Evolutionary conservation across 768 basidiomycete genomes (phyloP).

Genomic region (Hysterangium stoloniferum): DNA sequence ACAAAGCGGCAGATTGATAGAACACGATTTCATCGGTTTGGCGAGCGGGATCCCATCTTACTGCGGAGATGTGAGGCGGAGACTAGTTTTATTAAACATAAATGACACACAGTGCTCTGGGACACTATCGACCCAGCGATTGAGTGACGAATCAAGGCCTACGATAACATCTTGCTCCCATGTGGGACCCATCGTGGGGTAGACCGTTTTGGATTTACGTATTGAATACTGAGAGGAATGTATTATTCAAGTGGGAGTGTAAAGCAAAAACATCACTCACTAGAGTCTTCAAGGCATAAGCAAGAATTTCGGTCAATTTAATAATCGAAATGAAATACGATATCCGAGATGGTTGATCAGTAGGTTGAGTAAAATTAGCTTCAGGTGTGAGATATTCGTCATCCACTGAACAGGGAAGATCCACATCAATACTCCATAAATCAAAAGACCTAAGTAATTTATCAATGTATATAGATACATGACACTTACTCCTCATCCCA

Average conservation of each 20-base stretch:
- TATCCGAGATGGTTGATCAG: conserved; percentile 46
- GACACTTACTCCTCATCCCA: conserved; percentile 30
- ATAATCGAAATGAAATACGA: conserved; percentile 58
- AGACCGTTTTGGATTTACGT: conserved; percentile 51
- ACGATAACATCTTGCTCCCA: conserved; percentile 54
- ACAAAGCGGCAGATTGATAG: conserved; percentile 50
- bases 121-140: conserved; percentile 62
- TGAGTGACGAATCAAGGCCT: conserved; percentile 61
- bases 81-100: not conserved
- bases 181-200: conserved; percentile 43
- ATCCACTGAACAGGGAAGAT: conserved; percentile 35
- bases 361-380: conserved; percentile 40
- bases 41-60: conserved; percentile 47
- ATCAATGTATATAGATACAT: not conserved
- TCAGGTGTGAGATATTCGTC: conserved; percentile 30
- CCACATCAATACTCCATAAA: conserved; percentile 32
- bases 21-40: conserved; percentile 36
- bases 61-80: conserved; percentile 23
- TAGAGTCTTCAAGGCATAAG: conserved; percentile 61
- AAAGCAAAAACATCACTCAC: conserved; percentile 30
- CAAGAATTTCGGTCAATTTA: conserved; percentile 60
- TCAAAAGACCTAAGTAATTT: not conserved
- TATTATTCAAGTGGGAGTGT: conserved; percentile 4
- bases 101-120: conserved; percentile 54
- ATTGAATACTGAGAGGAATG: conserved; percentile 51